These are phyloP conservation scores for Mucor plumbeus DNA, from an alignment of 371 early-diverging fungal genomes.

Conservation along the genomic window DNA sequence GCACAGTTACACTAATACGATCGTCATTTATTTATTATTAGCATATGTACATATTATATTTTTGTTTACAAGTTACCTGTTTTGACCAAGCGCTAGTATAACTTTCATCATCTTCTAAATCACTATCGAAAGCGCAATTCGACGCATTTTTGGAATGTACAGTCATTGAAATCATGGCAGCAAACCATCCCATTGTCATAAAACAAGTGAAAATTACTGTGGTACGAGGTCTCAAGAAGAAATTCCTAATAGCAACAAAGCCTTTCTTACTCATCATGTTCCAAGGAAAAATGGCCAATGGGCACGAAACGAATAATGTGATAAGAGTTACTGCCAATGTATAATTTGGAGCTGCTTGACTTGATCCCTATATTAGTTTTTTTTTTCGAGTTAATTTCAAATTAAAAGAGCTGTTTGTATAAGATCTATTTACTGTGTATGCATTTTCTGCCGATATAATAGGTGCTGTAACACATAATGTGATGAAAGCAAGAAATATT, in stretches of 20 bases:
- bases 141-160: slow-evolving; percentile 36
- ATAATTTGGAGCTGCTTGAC: slow-evolving; percentile 46
- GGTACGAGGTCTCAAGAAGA: slow-evolving; percentile 47
- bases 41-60: slow-evolving; percentile 1
- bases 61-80: slow-evolving; percentile 40
- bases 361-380: slow-evolving; percentile 31
- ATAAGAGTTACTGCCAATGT: slow-evolving; percentile 34
- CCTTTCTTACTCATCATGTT: background rate
- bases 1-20: slow-evolving; percentile 34
- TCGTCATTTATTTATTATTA: background rate
- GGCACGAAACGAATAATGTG: slow-evolving; percentile 32
- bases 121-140: slow-evolving; percentile 33
- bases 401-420: background rate
- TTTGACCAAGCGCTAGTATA: slow-evolving; percentile 40
- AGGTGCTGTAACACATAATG: slow-evolving; percentile 38
- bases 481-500: slow-evolving; percentile 30
- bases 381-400: background rate
- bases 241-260: slow-evolving; percentile 28
- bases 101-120: slow-evolving; percentile 17
- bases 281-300: slow-evolving; percentile 43
- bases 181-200: slow-evolving; percentile 42
- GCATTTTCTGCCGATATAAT: slow-evolving; percentile 39
- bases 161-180: slow-evolving; percentile 47
- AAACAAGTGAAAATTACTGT: slow-evolving; percentile 45
- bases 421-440: slow-evolving; percentile 34